Evolutionary conservation across 2,329 filamentous ascomycete species (phyloP), one percentile per base, ranked within the genome.

Genomic region (Paraphoma chrysanthemicola): DNA sequence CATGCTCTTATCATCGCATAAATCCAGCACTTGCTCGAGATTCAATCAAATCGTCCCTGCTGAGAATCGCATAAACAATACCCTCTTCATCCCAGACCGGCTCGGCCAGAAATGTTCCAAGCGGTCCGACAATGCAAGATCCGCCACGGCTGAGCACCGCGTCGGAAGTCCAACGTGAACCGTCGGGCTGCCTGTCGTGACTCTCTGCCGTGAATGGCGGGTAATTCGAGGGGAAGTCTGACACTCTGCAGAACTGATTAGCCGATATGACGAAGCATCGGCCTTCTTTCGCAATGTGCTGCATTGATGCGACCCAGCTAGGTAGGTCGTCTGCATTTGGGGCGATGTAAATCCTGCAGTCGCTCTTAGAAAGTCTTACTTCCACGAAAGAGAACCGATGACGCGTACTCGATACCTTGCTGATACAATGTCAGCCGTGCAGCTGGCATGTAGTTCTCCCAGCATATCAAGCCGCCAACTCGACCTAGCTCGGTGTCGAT

Each of bases 361-460:
- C 11, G 33, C 14, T 45, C 11, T 46, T 23, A 52, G 38, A 41
- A 1, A 38, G 14, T 45, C 10, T 36, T 33, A 29, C 1, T 31
- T 29, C 23, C 12, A 18, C 7, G 7, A 33, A 46, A 7, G 4
- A n/a, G 2, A 39, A 1, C 8, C 5, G 8, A 11, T n/a, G 28
- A 44, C 10, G 56, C 71, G 51, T 67, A 79, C 76, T 79, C 77
- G 56, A 80, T 65, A 10, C 77, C 77, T 59, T 79, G 77, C 52
- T 80, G 78, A 53, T 80, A 80, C 18, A 80, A 63, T 11, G 77
- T 73, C 62, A 80, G 64, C 16, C 78, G 68, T 12, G 78, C 78
- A 7, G 74, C 76, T 6, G 78, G 78, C 78, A 80, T 80, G 48
- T 80, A 80, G 54, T 80, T 80, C 60, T 80, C 78, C 78, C 77